Base-by-base conservation (phyloP, 257 asterid genomes). In the Solanum piurae region DNA sequence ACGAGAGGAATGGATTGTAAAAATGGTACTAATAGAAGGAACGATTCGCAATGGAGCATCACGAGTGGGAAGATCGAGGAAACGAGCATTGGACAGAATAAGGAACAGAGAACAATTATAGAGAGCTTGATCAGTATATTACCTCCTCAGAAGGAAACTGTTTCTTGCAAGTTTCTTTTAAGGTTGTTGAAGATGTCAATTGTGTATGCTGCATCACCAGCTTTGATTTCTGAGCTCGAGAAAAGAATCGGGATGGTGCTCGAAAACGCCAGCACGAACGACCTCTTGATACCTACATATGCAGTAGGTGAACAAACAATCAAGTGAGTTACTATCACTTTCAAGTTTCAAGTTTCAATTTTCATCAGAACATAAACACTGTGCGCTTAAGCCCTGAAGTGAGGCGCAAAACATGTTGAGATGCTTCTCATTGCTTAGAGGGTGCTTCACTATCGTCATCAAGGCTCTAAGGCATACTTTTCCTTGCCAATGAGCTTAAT, bases 161-260 rank as follows among this genome's bases (percentile, higher is more conserved):
- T 93, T 88, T 87, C 98, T 85, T 95, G 98, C 64, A 94, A 93
- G 90, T 96, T 96, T 82, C 94, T 96, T 40, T 34, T 92, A 55
- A 89, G 91, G 92, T 88, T 96, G 94, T 85, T 95, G 87, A 96
- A 93, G 90, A 87, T 93, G 92, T 95, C 98, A 34, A 84, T 90
- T 14, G 87, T 90, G 69, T 93, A 89, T 88, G 92, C 95, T 0
- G 95, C 93, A 76, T 95, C 98, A 6, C 94, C 95, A 36, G 98
- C 98, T 52, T 89, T 96, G 85, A 88, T 95, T 55, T 91, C 98
- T 0, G 98, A 96, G 91, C 98, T 96, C 23, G 98, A 96, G 89
- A 93, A 96, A 88, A 89, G 98, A 91, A 93, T 89, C 44, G 98
- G 95, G 20, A 83, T 93, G 93, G 93, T 93, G 33, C 84, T 96